These are phyloP conservation scores for Pythium sukuiense DNA, from an alignment of 352 stramenopile genomes.

Conservation along the genomic window DNA sequence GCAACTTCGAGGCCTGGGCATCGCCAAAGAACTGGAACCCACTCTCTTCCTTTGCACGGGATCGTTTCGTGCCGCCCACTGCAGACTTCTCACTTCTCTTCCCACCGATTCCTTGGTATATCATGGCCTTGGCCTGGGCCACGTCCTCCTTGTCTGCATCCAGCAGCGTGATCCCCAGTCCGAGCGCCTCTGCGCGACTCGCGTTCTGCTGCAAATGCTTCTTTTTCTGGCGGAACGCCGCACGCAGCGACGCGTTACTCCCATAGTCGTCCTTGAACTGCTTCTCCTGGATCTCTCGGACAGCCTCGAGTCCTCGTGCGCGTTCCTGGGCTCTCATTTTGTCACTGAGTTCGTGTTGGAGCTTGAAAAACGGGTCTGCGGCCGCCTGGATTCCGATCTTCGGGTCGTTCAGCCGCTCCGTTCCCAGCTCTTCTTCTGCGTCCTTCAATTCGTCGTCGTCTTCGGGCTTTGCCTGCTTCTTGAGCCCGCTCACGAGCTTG, in stretches of 20 bases:
- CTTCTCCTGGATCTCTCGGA: conserved; percentile 60
- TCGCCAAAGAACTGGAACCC: conserved; percentile 72
- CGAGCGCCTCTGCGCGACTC: conserved; percentile 40
- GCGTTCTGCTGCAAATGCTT: conserved; percentile 42
- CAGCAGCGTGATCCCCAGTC: conserved; percentile 60
- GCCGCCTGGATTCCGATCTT: conserved; percentile 40
- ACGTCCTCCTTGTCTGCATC: conserved; percentile 61
- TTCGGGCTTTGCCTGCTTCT: conserved; percentile 65
- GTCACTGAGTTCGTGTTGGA: conserved; percentile 84
- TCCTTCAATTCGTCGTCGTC: conserved; percentile 15
- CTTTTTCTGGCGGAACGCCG: conserved; percentile 61
- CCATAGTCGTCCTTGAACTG: conserved; percentile 73
- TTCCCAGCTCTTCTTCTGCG: conserved; percentile 28
- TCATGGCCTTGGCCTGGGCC: conserved; percentile 47
- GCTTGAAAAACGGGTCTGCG: conserved; percentile 66
- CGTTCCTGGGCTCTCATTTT: conserved; percentile 45
- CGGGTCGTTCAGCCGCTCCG: conserved; percentile 60
- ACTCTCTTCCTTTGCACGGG: conserved; percentile 5
- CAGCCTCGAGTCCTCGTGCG: conserved; percentile 43
- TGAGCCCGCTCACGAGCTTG: conserved; percentile 86
- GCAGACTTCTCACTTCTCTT: conserved; percentile 24
- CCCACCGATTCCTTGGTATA: conserved; percentile 54
- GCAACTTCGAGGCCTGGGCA: conserved; percentile 45
- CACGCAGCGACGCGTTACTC: conserved; percentile 57
- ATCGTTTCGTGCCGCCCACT: conserved; percentile 6